phyloP scores from a whole-genome alignment of 352 stramenopile genomes.

The Phytophthora litchii region DNA sequence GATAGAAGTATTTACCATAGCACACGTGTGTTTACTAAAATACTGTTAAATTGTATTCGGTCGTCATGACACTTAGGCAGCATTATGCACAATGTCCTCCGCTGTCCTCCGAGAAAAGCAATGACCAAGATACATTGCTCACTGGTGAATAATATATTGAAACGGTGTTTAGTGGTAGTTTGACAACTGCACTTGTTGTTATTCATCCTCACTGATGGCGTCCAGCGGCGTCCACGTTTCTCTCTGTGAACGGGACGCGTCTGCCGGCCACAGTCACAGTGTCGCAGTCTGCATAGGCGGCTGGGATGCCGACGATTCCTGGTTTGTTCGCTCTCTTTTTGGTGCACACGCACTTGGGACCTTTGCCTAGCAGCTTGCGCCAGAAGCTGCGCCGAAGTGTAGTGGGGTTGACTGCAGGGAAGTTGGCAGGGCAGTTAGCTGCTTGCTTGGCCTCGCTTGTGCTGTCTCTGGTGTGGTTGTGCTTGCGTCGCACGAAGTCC shows the following conservation, averaged over 20 bases:
- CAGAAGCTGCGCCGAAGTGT: conserved; percentile 41
- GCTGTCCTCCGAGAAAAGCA: no score
- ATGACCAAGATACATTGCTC: no score
- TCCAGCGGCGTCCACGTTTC: conserved; percentile 42
- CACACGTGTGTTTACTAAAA: no score
- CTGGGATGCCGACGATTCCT: conserved; percentile 34
- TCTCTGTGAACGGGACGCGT: conserved; percentile 50
- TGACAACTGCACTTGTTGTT: background rate
- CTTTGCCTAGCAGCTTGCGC: conserved; percentile 50
- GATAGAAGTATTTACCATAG: no score
- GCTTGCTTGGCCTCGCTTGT: conserved; percentile 23
- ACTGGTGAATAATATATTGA: background rate
- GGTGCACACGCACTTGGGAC: conserved; percentile 52
- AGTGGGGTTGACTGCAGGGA: background rate
- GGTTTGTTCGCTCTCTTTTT: conserved; percentile 18
- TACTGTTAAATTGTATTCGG: no score
- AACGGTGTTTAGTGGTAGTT: conserved; percentile 1
- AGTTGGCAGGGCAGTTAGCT: conserved; percentile 24
- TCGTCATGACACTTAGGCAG: conserved; percentile 1
- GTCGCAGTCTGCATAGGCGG: conserved; percentile 42
- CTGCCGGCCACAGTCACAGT: conserved; percentile 48
- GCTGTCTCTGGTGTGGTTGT: conserved; percentile 13
- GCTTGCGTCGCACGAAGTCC: conserved; percentile 21
- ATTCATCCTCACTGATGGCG: conserved; percentile 43
- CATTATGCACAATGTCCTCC: background rate